phyloP scores from a whole-genome alignment of 345 rosid genomes.

The Pelargonium nanum region DNA sequence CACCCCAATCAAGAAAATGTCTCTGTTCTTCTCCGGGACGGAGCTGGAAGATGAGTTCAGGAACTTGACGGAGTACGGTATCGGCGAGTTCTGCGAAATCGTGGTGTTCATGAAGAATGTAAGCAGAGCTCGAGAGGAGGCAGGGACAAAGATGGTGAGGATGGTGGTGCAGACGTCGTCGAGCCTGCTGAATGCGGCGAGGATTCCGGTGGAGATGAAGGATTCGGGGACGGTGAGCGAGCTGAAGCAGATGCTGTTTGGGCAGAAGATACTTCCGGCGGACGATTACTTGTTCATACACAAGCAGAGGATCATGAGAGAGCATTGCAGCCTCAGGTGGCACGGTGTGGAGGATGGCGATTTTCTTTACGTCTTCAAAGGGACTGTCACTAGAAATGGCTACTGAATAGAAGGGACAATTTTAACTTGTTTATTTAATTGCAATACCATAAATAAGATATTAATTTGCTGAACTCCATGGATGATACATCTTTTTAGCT shows the following conservation, averaged over 20 bases:
- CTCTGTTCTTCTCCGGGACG: conserved; percentile 44
- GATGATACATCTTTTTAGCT: no score
- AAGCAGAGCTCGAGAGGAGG: conserved; percentile 30
- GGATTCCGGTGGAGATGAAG: conserved; percentile 53
- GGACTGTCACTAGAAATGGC: conserved; percentile 38
- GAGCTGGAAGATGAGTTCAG: conserved; percentile 67
- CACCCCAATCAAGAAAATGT: conserved; percentile 52
- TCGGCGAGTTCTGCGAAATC: conserved; percentile 50
- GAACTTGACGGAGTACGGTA: conserved; percentile 56
- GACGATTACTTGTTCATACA: conserved; percentile 79
- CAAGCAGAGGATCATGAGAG: conserved; percentile 74
- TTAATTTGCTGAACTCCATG: no score
- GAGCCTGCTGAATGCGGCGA: conserved; percentile 50
- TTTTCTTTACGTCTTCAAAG: conserved; percentile 58
- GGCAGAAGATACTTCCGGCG: conserved; percentile 36
- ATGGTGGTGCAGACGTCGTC: conserved; percentile 66
- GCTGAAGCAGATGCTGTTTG: conserved; percentile 38
- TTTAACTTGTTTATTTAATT: no score
- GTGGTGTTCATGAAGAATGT: conserved; percentile 41
- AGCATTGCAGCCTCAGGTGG: conserved; percentile 61
- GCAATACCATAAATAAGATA: no score
- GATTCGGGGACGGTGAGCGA: conserved; percentile 55
- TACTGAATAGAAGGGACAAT: conserved; percentile 8
- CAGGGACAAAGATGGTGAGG: conserved; percentile 28
- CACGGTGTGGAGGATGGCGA: conserved; percentile 73